Conservation (phyloP, 805 yeast genomes). For the Wickerhamomyces xylosicus region DNA sequence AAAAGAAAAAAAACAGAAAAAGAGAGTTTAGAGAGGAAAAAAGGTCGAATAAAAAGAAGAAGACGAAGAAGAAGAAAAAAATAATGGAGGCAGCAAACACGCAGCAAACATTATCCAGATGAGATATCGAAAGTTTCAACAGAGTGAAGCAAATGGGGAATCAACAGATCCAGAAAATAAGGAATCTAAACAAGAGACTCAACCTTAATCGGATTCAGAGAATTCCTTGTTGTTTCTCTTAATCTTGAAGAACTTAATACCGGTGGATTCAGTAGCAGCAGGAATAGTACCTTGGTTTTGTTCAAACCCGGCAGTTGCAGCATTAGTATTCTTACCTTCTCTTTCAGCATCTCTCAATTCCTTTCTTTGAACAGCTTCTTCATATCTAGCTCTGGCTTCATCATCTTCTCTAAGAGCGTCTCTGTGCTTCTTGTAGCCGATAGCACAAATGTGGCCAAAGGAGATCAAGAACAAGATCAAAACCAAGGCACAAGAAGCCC, state of each 20-base stretch:
- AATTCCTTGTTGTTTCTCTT: constrained; percentile 40
- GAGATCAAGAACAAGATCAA: constrained; percentile 39
- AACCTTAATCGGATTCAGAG: constrained; percentile 26
- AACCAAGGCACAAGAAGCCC: constrained; percentile 58
- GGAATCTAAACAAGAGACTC: neutral
- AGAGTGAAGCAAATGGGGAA: no score
- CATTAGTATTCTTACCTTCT: constrained; percentile 7
- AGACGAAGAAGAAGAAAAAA: no score
- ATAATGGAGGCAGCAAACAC: no score
- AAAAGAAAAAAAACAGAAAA: no score
- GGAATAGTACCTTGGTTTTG: constrained; percentile 20
- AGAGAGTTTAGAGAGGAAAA: no score
- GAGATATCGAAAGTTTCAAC: no score
- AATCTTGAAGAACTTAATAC: constrained; percentile 70
- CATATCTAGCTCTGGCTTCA: constrained; percentile 12
- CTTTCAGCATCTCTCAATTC: neutral
- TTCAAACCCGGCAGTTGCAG: constrained; percentile 13
- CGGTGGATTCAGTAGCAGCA: constrained; percentile 30
- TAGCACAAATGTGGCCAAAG: constrained; percentile 38
- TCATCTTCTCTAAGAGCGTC: constrained; percentile 24
- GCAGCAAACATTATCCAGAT: no score
- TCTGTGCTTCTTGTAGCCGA: constrained; percentile 42
- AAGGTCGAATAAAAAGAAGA: no score
- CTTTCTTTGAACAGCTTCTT: constrained; percentile 5
- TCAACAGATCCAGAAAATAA: neutral